phyloP scores from a whole-genome alignment of 805 yeast species.

The Cyberlindnera subsufficiens region DNA sequence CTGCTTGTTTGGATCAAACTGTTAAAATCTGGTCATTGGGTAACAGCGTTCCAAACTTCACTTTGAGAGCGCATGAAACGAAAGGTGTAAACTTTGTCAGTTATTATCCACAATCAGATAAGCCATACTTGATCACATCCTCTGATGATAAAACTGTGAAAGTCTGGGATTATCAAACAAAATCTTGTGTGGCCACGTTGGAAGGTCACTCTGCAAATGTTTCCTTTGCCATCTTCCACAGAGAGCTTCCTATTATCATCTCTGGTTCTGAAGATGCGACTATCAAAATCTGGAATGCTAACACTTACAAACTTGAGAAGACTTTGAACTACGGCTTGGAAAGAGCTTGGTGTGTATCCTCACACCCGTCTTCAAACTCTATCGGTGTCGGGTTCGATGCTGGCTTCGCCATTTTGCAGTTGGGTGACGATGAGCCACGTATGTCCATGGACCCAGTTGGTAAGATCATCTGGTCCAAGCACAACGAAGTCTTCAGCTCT shows the following conservation, averaged over 20 bases:
- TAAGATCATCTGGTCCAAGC: slow-evolving; percentile 85
- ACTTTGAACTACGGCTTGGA: slow-evolving; percentile 87
- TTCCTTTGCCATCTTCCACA: slow-evolving; percentile 95
- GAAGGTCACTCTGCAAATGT: slow-evolving; percentile 94
- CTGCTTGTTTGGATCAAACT: slow-evolving; percentile 93
- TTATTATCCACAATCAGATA: slow-evolving; percentile 95
- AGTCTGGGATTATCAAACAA: slow-evolving; percentile 96
- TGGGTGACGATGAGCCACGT: slow-evolving; percentile 93
- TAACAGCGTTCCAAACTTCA: slow-evolving; percentile 81
- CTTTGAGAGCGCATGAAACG: slow-evolving; percentile 83
- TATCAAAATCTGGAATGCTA: slow-evolving; percentile 89
- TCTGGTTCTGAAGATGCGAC: slow-evolving; percentile 98
- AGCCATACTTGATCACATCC: slow-evolving; percentile 89
- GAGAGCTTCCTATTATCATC: slow-evolving; percentile 89
- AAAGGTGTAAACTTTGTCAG: slow-evolving; percentile 96
- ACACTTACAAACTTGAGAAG: slow-evolving; percentile 89
- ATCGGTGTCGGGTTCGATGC: slow-evolving; percentile 93
- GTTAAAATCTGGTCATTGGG: slow-evolving; percentile 97
- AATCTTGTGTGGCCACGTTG: slow-evolving; percentile 87
- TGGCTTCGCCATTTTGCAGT: slow-evolving; percentile 80
- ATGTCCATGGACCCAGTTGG: slow-evolving; percentile 91
- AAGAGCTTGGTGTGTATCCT: slow-evolving; percentile 92
- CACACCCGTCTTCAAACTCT: slow-evolving; percentile 64
- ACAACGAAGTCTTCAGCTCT: slow-evolving; percentile 76
- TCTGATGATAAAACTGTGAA: slow-evolving; percentile 87